These are phyloP conservation scores for Cladobotryum protrusum DNA, from an alignment of 2,329 filamentous ascomycete species.

Conservation along the genomic window DNA sequence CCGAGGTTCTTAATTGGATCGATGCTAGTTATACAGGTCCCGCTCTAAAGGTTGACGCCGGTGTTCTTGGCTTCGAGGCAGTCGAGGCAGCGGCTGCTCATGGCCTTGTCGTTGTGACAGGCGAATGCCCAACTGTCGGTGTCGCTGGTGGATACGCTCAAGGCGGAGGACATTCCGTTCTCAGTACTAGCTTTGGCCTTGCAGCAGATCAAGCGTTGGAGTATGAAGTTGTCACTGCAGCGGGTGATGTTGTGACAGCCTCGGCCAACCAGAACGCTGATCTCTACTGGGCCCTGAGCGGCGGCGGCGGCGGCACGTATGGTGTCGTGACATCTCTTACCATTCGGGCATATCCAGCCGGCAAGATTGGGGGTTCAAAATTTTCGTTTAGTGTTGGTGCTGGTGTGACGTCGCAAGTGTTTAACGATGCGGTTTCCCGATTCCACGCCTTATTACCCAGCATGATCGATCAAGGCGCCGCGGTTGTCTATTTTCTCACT, in stretches of 20 bases:
- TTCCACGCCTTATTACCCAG: constrained; percentile 22
- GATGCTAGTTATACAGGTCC: constrained; percentile 40
- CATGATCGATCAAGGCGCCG: constrained; percentile 43
- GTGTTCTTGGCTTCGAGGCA: constrained; percentile 45
- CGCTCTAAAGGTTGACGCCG: constrained; percentile 49
- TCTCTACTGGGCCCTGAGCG: constrained; percentile 55
- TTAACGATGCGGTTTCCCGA: constrained; percentile 15
- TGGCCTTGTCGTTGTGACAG: constrained; percentile 45
- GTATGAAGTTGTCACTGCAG: constrained; percentile 47
- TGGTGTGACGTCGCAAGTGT: not conserved
- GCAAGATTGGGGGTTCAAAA: constrained; percentile 27
- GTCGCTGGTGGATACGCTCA: constrained; percentile 56
- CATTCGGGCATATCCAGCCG: constrained; percentile 26
- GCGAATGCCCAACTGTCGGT: constrained; percentile 51
- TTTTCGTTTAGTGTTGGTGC: constrained; percentile 1
- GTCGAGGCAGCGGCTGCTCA: constrained; percentile 38
- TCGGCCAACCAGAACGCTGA: constrained; percentile 35
- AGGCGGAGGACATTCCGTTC: constrained; percentile 51
- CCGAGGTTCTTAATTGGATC: constrained; percentile 36
- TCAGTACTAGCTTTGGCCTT: constrained; percentile 48
- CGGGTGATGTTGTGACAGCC: constrained; percentile 41
- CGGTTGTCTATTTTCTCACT: constrained; percentile 39
- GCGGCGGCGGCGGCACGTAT: constrained; percentile 47
- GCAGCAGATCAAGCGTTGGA: constrained; percentile 52
- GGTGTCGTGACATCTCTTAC: constrained; percentile 37